These are phyloP conservation scores for Alliaria petiolata DNA, from an alignment of 345 rosid species.

Conservation along the genomic window DNA sequence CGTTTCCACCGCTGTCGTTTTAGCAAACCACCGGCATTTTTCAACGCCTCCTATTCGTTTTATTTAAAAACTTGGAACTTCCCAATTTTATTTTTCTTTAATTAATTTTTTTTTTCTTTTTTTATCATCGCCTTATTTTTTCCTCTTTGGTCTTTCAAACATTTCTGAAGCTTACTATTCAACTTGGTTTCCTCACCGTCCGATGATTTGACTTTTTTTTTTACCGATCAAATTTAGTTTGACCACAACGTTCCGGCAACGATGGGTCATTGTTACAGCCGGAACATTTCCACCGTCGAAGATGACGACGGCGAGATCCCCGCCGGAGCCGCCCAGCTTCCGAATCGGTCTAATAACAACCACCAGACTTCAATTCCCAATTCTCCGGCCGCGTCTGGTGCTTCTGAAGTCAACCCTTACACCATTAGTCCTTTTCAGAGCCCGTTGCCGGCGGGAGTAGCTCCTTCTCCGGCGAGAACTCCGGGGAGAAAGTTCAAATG, in stretches of 20 bases:
- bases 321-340: slow-evolving; percentile 24
- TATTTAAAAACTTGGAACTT: background rate
- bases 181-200: slow-evolving; percentile 23
- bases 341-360: background rate
- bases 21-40: slow-evolving; percentile 14
- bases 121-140: background rate
- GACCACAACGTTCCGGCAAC: slow-evolving; percentile 8
- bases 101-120: background rate
- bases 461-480: slow-evolving; percentile 83
- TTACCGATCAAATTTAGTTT: slow-evolving; percentile 13
- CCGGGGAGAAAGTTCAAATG: slow-evolving; percentile 83
- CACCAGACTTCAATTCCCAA: slow-evolving; percentile 16
- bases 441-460: slow-evolving; percentile 75
- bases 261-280: slow-evolving; percentile 90
- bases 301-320: slow-evolving; percentile 26
- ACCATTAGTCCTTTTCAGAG: slow-evolving; percentile 66
- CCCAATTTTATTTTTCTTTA: background rate
- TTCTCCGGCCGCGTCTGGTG: slow-evolving; percentile 26
- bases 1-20: slow-evolving; percentile 25
- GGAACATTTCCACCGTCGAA: slow-evolving; percentile 41
- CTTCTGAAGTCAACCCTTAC: slow-evolving; percentile 47
- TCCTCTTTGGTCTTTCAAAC: background rate
- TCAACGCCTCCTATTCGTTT: slow-evolving; percentile 18
- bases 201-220: slow-evolving; percentile 36
- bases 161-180: slow-evolving; percentile 3